Base-by-base conservation (phyloP, 345 rosid genomes). In the Murraya paniculata region DNA sequence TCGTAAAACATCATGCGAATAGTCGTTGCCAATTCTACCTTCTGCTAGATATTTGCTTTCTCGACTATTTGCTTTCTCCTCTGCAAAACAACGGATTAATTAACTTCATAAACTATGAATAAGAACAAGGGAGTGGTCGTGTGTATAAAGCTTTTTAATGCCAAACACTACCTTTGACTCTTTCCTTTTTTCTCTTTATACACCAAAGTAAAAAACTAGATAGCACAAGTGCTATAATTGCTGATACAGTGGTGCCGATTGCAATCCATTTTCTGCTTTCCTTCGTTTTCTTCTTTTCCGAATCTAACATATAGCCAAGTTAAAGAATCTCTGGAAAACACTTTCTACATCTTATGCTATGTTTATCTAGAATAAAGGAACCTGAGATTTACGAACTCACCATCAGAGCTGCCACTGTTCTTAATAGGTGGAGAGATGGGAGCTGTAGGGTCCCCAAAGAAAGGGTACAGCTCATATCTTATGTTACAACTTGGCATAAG, bases 401-500 rank as follows among this genome's bases (percentile, higher is more conserved):
- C 19, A 6, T 53, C 57, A 14, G 50, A 13, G 50, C 50, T 45
- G 0, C 50, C 50, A 45, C 3, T 45, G 22, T 18, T 30, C 57
- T 53, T 30, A 10, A 7, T 2, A 30, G 67, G 39, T 66, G 25
- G 50, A 67, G 50, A 36, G 14, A 64, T 18, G n/a, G 41, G 68
- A 8, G 7, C 16, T 6, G 24, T 19, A 24, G 70, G 61, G 2
- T 48, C 33, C 38, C 7, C 59, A 11, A 24, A 27, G 19, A 67
- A 80, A 21, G 22, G 78, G 60, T 60, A 55, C 19, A 16, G 3
- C 38, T 83, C 79, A 1, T 67, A 83, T 53, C 79, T 76, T 13
- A 80, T 11, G 21, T 6, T 41, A 36, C 81, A 83, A 22, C 79
- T 80, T 3, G 74, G 81, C 0, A 3, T 7, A 22, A 80, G 69